phyloP scores from a whole-genome alignment of 352 stramenopile genomes.

The Pythium grandisporangium region DNA sequence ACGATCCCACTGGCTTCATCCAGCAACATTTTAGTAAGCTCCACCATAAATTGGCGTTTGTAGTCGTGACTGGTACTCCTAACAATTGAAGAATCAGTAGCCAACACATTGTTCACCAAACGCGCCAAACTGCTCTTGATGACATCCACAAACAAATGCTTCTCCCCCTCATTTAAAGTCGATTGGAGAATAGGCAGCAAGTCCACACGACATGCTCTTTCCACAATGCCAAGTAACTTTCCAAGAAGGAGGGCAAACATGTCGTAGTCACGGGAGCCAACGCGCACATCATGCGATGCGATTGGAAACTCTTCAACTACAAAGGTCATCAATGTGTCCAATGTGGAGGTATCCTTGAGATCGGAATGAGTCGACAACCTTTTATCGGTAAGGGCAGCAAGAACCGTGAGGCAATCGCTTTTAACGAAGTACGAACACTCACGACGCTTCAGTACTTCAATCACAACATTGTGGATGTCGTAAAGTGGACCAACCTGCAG shows the following conservation, averaged over 20 bases:
- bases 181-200: conserved; percentile 47
- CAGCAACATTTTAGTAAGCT: conserved; percentile 9
- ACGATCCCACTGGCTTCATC: conserved; percentile 6
- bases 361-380: conserved; percentile 5
- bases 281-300: conserved; percentile 51
- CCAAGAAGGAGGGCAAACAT: conserved; percentile 43
- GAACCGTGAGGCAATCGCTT: conserved; percentile 31
- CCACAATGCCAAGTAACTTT: conserved; percentile 41
- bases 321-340: too few species aligned
- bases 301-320: conserved; percentile 73
- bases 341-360: conserved; percentile 26
- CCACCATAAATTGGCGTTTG: conserved; percentile 5
- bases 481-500: conserved; percentile 23
- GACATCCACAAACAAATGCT: conserved; percentile 42
- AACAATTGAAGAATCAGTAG: not conserved
- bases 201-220: conserved; percentile 31
- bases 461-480: conserved; percentile 22
- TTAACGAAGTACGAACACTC: conserved; percentile 52
- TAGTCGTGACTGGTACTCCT: conserved; percentile 1
- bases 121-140: conserved; percentile 34
- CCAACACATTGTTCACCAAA: conserved; percentile 14
- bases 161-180: conserved; percentile 48
- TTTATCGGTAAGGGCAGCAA: conserved; percentile 30
- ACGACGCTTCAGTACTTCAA: conserved; percentile 24
- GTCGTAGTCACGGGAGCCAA: conserved; percentile 56